Base-by-base conservation (phyloP, 1,284 basidiomycete species). In the Boletus mariae region DNA sequence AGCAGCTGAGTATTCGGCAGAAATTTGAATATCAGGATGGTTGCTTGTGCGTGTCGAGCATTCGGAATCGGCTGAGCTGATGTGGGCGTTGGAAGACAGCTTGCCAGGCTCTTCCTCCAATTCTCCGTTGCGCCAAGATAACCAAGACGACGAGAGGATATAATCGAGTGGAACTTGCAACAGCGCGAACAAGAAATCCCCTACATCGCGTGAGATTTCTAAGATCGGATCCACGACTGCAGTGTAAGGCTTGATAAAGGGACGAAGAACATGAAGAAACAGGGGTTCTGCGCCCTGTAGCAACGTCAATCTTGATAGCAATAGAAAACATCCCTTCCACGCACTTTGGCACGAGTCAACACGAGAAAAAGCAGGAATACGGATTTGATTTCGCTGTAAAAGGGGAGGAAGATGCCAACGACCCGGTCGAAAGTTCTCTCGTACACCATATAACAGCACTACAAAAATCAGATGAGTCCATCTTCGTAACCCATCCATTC, bases 301-400 rank as follows among this genome's bases (percentile, higher is more conserved):
- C 25, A 53, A 51, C 3, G 47, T 69, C 28, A 67, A 44, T 44
- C 49, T 53, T 20, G 42, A 41, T 20, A 29, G 6, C 23, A 43
- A 49, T 26, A 35, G 44, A 55, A 51, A 41, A 38, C 32, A n/a
- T 35, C 9, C 13, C 38, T 54, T 49, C n/a, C 38, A 78, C 85
- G 53, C 65, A 90, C 88, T 67, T 83, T 75, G 50, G 88, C 83
- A 54, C 88, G 82, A 51, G 87, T 87, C 37, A 90, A 58, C 26
- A 91, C 74, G 49, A 91, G 78, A 67, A 90, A 90, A 13, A 91
- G 63, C 10, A 90, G 73, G 17, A 79, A 73, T 45, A 89, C 62
- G 2, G 83, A 80, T 69, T 91, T 91, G 70, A 89, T 73, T 71
- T 90, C 87, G 61, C 82, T 80, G 66, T 91, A 90, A 63, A 91